Conservation (phyloP, 148 eudicot genomes). For the Cornus kousa region DNA sequence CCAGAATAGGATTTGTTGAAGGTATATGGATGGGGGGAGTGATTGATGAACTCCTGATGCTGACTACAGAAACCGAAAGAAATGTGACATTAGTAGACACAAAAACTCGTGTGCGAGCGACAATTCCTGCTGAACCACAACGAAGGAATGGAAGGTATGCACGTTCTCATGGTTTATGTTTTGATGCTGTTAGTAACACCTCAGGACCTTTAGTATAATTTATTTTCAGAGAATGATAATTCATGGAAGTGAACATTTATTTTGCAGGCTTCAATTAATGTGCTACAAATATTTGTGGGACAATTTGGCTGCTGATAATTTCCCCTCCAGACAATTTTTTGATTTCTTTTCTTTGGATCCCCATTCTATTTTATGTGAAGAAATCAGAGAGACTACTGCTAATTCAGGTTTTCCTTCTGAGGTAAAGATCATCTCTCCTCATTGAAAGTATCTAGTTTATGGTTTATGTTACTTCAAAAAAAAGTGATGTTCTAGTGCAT, state of each 20-base stretch:
- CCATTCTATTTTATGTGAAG: constrained; percentile 47
- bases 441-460: neutral
- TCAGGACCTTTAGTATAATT: neutral
- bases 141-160: constrained; percentile 75
- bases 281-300: constrained; percentile 92
- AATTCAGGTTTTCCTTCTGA: constrained; percentile 64
- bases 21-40: constrained; percentile 92
- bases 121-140: constrained; percentile 73
- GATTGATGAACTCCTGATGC: constrained; percentile 82
- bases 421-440: constrained; percentile 33
- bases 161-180: neutral
- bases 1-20: constrained; percentile 78
- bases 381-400: constrained; percentile 45
- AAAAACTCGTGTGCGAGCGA: constrained; percentile 70
- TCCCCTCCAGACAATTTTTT: constrained; percentile 52
- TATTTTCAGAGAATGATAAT: neutral
- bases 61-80: constrained; percentile 37
- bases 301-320: constrained; percentile 47
- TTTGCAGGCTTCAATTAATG: constrained; percentile 83
- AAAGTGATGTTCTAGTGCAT: too few species aligned
- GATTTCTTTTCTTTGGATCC: constrained; percentile 71
- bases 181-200: neutral
- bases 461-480: neutral
- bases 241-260: constrained; percentile 1
- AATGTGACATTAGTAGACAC: constrained; percentile 69